A percentile compares a stretch with the other conserved stretches of the same genome.
phyloP scores from a whole-genome alignment of 441 rosid genomes.

The Gossypium aridum region DNA sequence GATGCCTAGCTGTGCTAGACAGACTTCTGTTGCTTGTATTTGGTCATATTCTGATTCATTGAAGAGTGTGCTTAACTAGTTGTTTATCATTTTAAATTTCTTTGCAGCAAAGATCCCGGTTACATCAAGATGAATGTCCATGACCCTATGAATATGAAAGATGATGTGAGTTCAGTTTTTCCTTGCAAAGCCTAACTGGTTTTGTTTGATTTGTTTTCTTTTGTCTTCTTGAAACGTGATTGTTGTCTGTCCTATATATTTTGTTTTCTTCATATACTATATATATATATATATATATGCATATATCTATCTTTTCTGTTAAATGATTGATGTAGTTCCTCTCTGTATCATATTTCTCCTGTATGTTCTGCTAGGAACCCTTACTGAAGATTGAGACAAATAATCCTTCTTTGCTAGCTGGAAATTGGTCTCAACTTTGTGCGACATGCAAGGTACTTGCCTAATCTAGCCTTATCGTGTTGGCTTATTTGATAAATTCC shows the following conservation, averaged over 20 bases:
- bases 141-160: conserved; percentile 76
- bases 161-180: conserved; percentile 58
- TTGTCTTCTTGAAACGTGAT: background rate
- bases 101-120: conserved; percentile 92
- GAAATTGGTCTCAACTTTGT: conserved; percentile 98
- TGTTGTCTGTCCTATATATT: background rate
- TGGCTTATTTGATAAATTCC: conserved; percentile 5
- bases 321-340: background rate
- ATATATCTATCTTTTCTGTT: background rate
- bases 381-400: conserved; percentile 91
- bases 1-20: background rate
- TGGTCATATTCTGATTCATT: background rate
- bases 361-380: conserved; percentile 57
- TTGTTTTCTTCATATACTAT: background rate
- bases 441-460: conserved; percentile 90
- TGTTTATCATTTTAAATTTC: conserved; percentile 10
- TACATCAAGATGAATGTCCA: conserved; percentile 74
- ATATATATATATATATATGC: background rate
- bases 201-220: conserved; percentile 3
- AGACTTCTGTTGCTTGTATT: background rate
- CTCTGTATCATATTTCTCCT: background rate
- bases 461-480: conserved; percentile 6
- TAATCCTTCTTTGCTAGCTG: conserved; percentile 85
- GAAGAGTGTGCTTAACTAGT: background rate
- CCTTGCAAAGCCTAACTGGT: conserved; percentile 10